Evolutionary conservation across 768 basidiomycete genomes (phyloP), one percentile per base, ranked within the genome.

Genomic region (Pisolithus sp.): DNA sequence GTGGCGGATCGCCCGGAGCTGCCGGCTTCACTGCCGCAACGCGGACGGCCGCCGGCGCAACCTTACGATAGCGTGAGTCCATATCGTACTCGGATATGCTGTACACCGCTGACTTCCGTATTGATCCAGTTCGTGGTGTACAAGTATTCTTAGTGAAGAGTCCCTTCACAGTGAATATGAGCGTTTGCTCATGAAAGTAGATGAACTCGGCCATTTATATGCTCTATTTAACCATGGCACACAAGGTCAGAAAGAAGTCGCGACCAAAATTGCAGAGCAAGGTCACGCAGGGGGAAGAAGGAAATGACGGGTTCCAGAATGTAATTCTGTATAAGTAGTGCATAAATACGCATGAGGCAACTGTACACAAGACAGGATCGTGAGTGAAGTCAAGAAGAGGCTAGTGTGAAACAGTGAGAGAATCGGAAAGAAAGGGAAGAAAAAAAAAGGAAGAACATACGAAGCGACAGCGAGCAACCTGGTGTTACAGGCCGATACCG

Each of bases 1-100:
- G 83, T 75, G 59, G 64, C 73, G 45, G 66, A 66, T 13, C 64
- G 81, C 39, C 79, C 76, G 1, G 85, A 88, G 65, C 68, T 85
- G 52, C 78, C 79, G 0, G 75, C 83, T 55, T 83, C 81, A 48
- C 60, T 85, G 54, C 81, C 85, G n/a, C 68, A 66, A 37, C 72
- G 73, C 59, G 85, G 85, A 0, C 66, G 75, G 56, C 64, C 72
- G 7, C 80, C 86, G 13, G 50, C 63, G 47, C 69, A 71, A 41
- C 85, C 85, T 20, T 88, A 87, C 66, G 74, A 77, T 13, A 66
- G 66, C 46, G 79, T 79, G 51, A 61, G 76, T 72, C 18, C 21
- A 43, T 8, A 9, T 8, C 10, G 9, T 31, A 10, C 9, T 31
- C 9, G 30, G 30, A n/a, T n/a, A n/a, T 10, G 30, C 10, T 31